Percentiles rank a stretch among this genome's conserved stretches.
Conservation (phyloP, 2,329 filamentous ascomycete genomes). For the Botryotinia narcissicola region DNA sequence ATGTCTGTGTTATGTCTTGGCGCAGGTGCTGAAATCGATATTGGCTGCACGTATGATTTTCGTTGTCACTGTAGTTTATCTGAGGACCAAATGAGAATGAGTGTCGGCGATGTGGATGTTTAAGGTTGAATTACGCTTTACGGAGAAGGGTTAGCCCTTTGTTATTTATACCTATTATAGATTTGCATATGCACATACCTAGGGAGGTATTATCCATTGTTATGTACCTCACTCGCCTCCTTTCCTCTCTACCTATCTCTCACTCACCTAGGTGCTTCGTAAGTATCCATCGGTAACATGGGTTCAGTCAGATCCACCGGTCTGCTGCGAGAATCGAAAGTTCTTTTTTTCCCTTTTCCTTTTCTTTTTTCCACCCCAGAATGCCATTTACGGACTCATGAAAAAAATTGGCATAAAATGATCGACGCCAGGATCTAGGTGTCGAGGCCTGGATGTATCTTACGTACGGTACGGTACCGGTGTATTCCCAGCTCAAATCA, state of each 20-base stretch:
- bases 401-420: background rate
- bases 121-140: background rate
- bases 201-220: background rate
- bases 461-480: background rate
- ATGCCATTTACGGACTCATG: background rate
- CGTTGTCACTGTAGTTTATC: background rate
- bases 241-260: background rate
- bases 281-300: background rate
- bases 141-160: background rate
- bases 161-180: background rate
- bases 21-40: conserved; percentile 10
- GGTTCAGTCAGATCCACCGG: background rate
- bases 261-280: too few species aligned
- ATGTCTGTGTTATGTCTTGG: conserved; percentile 2
- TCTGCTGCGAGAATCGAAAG: background rate
- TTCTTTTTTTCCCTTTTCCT: background rate
- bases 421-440: background rate
- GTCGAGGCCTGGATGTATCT: background rate
- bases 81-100: background rate
- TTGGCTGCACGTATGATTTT: conserved; percentile 11
- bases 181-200: background rate
- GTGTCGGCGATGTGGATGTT: background rate
- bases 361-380: background rate
- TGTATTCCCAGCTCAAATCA: background rate
- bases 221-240: background rate